Base-by-base conservation (phyloP, 2,329 filamentous ascomycete species). In the Sordariomycetes sp. region DNA sequence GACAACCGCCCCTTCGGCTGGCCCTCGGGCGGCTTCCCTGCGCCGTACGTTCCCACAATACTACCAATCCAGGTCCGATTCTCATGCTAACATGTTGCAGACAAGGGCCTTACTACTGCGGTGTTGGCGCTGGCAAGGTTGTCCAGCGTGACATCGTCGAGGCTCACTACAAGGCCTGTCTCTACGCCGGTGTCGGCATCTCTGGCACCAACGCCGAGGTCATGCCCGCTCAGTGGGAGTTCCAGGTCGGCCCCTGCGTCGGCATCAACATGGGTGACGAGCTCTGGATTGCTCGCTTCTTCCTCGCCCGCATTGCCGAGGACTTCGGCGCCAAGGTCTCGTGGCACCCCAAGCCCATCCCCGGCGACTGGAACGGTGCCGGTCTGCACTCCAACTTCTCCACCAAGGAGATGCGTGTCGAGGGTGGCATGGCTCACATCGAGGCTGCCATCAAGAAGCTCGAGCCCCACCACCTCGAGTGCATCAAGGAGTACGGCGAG, bases 161-260 rank as follows among this genome's bases (percentile, higher is more conserved):
- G 70, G 56, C 58, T 2, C 60, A 64, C 50, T 68, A 68, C 57
- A 68, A 68, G 55, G 62, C 62, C 39, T 94, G 75, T 72, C 59
- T 96, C 63, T 94, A 86, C 61, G 78, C 90, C 40, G 82, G 83
- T 40, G 74, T 98, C 65, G 80, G 88, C 61, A 96, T 98, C 64
- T 94, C 88, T 18, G 92, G 92, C 55, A 96, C 92, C 69, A 98
- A 98, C 64, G 92, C 92, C 46, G 92, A 98, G 75, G 92, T 98
- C 55, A 94, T 95, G 85, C 84, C 87, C 44, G 87, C 84, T 40
- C 90, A 95, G 66, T 96, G 90, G 90, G 90, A 96, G 63, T 95
- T 86, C 79, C 90, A 95, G 61, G 85, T 95, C 51, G 90, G 90
- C 38, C 90, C 90, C 44, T 94, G 86, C 65, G 63, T 69, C 35